Base-by-base conservation (phyloP, 768 basidiomycete genomes). In the Auricularia cornea region DNA sequence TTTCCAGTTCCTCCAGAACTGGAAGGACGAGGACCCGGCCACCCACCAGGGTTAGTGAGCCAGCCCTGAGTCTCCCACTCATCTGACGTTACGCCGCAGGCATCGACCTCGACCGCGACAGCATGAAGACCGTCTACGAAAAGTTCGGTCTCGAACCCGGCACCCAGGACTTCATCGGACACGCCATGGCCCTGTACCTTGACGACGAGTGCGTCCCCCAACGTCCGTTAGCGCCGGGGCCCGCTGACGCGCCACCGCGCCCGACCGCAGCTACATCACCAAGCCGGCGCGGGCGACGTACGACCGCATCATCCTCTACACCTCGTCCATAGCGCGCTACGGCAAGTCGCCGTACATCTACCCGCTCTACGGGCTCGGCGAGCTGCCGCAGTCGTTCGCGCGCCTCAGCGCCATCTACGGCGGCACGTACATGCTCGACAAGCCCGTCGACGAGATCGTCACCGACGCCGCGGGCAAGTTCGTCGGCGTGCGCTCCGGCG, bases 261-360 rank as follows among this genome's bases (percentile, higher is more conserved):
- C n/a, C n/a, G 10, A 14, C 65, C 60, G 28, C 68, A 98, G 95
- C 76, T 98, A 99, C 77, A 90, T 94, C 76, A 89, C 83, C 69
- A 91, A 96, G 75, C 83, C 92, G 60, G 97, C 96, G 12, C 89
- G 95, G 56, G 84, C 87, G 44, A 80, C 96, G 5, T 95, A 96
- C 73, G 87, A 97, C 70, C 92, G 97, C 66, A 98, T 98, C 74
- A 83, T 98, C 67, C 85, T 98, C 62, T 99, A 99, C 80, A 98
- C 95, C 31, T 89, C 91, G 12, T 98, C 97, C 23, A 98, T 99
- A 94, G 94, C 96, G 20, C 90, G 96, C 60, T 99, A 96, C 76
- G 97, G 96, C 69, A 98, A 99, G 77, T 98, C 97, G 14, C 97
- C 97, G 1, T 99, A 99, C 81, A 97, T 99, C 72, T 99, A 99